Evolutionary conservation across 2,329 filamentous ascomycete species (phyloP).

Genomic region (Cladosporium austrohemisphaericum): DNA sequence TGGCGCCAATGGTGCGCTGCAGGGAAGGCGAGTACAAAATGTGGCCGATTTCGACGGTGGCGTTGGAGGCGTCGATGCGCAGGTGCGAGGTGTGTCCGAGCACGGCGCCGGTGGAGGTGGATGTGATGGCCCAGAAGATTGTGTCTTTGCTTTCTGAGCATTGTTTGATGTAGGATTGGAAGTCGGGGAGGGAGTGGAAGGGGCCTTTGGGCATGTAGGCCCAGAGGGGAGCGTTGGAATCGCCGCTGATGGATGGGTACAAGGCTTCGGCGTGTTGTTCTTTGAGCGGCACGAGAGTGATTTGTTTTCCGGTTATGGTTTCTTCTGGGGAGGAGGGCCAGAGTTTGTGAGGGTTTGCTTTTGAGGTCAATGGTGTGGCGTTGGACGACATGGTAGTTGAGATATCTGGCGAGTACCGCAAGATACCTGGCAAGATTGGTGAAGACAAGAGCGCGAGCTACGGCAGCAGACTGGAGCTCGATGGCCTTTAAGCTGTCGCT

Average conservation of each 20-base stretch:
- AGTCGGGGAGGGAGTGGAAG: slow-evolving; percentile 25
- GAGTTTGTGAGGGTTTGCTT: slow-evolving; percentile 5
- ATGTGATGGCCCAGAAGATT: slow-evolving; percentile 43
- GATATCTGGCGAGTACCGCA: too few species aligned
- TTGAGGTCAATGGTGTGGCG: slow-evolving; percentile 6
- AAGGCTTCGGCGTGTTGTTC: slow-evolving; percentile 16
- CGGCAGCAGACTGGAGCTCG: too few species aligned
- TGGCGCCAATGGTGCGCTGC: slow-evolving; percentile 54
- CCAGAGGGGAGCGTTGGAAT: slow-evolving; percentile 33
- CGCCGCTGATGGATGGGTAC: slow-evolving; percentile 18
- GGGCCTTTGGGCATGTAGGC: slow-evolving; percentile 42
- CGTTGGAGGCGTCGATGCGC: slow-evolving; percentile 47
- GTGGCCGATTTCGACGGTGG: slow-evolving; percentile 55
- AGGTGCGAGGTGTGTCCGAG: slow-evolving; percentile 45
- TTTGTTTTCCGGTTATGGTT: slow-evolving; percentile 15
- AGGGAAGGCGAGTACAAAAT: slow-evolving; percentile 51
- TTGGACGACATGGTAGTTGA: neutral
- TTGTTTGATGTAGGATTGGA: slow-evolving; percentile 27
- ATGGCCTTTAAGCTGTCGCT: too few species aligned
- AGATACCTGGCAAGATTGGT: too few species aligned
- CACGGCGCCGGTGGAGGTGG: slow-evolving; percentile 20
- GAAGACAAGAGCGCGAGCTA: too few species aligned
- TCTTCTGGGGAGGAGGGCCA: slow-evolving; percentile 7
- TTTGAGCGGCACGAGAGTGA: slow-evolving; percentile 16
- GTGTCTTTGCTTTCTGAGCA: slow-evolving; percentile 32